A percentile compares a stretch with the other conserved stretches of the same genome.
Evolutionary conservation across 768 basidiomycete species (phyloP).

Genomic region (Boletus rex-veris): DNA sequence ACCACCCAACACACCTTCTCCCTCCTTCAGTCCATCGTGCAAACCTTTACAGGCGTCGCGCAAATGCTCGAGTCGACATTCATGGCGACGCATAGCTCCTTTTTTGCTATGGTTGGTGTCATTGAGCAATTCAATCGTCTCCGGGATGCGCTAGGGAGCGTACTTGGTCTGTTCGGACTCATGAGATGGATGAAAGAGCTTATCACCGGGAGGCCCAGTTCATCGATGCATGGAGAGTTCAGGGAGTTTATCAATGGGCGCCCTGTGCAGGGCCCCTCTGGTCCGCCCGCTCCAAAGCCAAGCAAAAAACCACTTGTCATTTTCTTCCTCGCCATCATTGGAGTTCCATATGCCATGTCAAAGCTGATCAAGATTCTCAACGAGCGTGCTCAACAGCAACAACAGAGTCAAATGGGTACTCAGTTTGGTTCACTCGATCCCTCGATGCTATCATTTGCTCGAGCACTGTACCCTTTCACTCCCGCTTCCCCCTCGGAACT

Average conservation of each 20-base stretch:
- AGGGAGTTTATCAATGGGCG: slow-evolving; percentile 68
- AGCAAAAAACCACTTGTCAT: slow-evolving; percentile 88
- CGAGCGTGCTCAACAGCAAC: slow-evolving; percentile 51
- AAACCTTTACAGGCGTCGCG: slow-evolving; percentile 90
- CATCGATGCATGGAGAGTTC: slow-evolving; percentile 63
- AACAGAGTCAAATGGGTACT: slow-evolving; percentile 35
- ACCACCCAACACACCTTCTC: slow-evolving; percentile 92
- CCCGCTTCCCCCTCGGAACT: slow-evolving; percentile 77
- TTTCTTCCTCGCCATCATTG: slow-evolving; percentile 91
- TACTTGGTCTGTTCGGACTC: slow-evolving; percentile 88
- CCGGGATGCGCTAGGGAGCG: slow-evolving; percentile 88
- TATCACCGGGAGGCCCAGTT: slow-evolving; percentile 43
- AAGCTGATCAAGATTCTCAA: slow-evolving; percentile 78
- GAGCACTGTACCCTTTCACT: slow-evolving; percentile 76
- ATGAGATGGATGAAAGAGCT: slow-evolving; percentile 79
- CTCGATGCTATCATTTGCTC: slow-evolving; percentile 74
- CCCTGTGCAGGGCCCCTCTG: slow-evolving; percentile 48
- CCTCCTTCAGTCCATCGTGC: slow-evolving; percentile 91
- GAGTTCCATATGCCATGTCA: slow-evolving; percentile 91
- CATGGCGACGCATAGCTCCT: slow-evolving; percentile 93
- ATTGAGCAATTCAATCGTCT: slow-evolving; percentile 93
- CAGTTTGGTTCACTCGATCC: slow-evolving; percentile 66
- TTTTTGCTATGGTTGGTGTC: slow-evolving; percentile 96
- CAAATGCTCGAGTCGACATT: slow-evolving; percentile 98
- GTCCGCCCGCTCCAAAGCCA: slow-evolving; percentile 49